Evolutionary conservation across 805 yeast species (phyloP), one percentile per base, ranked within the genome.

Genomic region (Candida sonorensis): DNA sequence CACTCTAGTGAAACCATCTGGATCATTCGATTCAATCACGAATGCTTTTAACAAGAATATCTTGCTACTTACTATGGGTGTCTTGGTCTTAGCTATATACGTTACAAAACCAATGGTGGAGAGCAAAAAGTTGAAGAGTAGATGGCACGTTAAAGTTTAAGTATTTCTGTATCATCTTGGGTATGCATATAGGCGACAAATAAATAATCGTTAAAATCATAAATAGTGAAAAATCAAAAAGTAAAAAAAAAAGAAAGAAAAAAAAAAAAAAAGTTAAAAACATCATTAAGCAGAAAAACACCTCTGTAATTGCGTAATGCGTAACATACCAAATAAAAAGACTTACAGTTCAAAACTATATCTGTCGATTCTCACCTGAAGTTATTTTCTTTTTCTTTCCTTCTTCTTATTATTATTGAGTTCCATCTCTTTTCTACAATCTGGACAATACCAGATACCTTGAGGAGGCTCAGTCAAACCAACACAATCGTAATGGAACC

Each of bases 401-500:
- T 44, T 45, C 34, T 46, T 51, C 34, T 46, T 50, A 17, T 32
- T 40, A 11, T 41, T 38, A 8, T 39, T 50, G 17, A 46, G 34
- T 27, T 46, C 50, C 46, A 51, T 36, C 24, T 51, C 51, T 33
- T 55, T 59, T 13, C 62, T 57, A 66, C 97, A 88, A 40, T 83
- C 90, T 0, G 97, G 90, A 64, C 98, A 92, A 55, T 78, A 90
- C 98, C 98, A 92, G 29, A 82, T 81, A 11, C 96, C 97, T 49
- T 77, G 76, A 4, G 98, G 98, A 8, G 95, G 96, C 38, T 84
- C 88, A 21, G 81, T 84, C 41, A 92, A 68, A 1, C 96, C 96
- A 26, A 92, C 97, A 66, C 98, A 74, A 35, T 66, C 65, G 66
- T 76, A 74, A 50, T 74, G 80, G 50, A 74, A 74, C 80, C 80